Evolutionary conservation across 345 rosid genomes (phyloP).

Genomic region (Eutrema japonicum): DNA sequence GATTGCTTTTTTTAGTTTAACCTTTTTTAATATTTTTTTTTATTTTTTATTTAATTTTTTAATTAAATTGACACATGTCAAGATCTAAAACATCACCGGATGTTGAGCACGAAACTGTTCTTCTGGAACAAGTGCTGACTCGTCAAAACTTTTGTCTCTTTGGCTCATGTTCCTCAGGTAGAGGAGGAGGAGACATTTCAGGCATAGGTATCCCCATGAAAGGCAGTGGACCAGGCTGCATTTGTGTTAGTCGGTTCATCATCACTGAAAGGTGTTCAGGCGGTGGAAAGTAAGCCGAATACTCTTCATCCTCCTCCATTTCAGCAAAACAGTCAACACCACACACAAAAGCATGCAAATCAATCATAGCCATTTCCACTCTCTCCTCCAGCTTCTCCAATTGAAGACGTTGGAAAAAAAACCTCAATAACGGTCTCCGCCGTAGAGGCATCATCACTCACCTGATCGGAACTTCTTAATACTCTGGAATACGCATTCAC

Average conservation of each 20-base stretch:
- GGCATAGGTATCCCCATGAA: too few species aligned
- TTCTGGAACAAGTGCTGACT: too few species aligned
- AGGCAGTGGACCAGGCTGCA: too few species aligned
- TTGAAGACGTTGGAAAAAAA: neutral
- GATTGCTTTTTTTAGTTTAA: too few species aligned
- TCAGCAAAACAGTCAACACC: neutral
- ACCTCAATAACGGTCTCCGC: neutral
- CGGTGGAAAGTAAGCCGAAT: neutral
- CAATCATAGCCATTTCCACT: neutral
- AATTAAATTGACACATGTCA: too few species aligned
- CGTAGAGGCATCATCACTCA: neutral
- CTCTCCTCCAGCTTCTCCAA: conserved; percentile 6
- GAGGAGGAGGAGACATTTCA: too few species aligned
- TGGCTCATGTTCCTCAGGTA: too few species aligned
- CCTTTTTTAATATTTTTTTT: too few species aligned
- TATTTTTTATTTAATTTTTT: too few species aligned
- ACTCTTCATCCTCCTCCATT: neutral
- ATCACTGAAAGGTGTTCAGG: neutral
- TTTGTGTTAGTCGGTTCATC: neutral
- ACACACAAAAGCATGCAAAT: neutral
- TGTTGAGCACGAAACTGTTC: too few species aligned
- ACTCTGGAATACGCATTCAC: neutral
- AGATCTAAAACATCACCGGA: too few species aligned
- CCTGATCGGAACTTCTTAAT: neutral
- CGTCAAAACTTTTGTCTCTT: too few species aligned